Percentiles rank a stretch among this genome's conserved stretches.
Conservation (phyloP, 345 rosid species). For the Noccaea bulbosa region DNA sequence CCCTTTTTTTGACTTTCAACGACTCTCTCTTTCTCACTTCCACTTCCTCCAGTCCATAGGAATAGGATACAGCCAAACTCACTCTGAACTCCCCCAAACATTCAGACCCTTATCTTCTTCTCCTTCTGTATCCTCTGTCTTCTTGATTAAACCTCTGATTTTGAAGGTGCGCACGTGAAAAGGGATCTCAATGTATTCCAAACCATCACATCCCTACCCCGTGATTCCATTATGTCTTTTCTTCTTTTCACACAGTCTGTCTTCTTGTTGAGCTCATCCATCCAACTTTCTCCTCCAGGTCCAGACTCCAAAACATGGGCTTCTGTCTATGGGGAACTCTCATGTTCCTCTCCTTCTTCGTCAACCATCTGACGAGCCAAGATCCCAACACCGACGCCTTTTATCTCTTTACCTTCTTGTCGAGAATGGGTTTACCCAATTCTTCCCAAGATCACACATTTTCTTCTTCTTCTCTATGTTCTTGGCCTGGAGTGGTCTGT, state of each 20-base stretch:
- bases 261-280: conserved; percentile 28
- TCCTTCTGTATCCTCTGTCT: conserved; percentile 18
- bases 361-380: conserved; percentile 59
- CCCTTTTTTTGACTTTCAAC: conserved; percentile 37
- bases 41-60: conserved; percentile 24
- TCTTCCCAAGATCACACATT: conserved; percentile 46
- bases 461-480: conserved; percentile 64
- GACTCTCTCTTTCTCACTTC: conserved; percentile 35
- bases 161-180: conserved; percentile 40
- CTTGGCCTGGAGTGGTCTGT: conserved; percentile 71
- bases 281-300: conserved; percentile 19
- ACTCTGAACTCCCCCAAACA: conserved; percentile 17
- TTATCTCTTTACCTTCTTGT: conserved; percentile 66
- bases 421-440: conserved; percentile 49
- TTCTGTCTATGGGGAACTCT: conserved; percentile 54
- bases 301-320: conserved; percentile 53
- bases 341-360: conserved; percentile 57
- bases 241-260: conserved; percentile 35
- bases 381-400: conserved; percentile 79
- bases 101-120: conserved; percentile 38
- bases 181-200: conserved; percentile 38
- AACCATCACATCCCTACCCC: conserved; percentile 39
- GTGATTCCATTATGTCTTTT: conserved; percentile 45
- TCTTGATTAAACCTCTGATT: conserved; percentile 34
- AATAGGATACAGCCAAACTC: conserved; percentile 40